Conservation (phyloP, 305 asterid species). For the Lippia alba region DNA sequence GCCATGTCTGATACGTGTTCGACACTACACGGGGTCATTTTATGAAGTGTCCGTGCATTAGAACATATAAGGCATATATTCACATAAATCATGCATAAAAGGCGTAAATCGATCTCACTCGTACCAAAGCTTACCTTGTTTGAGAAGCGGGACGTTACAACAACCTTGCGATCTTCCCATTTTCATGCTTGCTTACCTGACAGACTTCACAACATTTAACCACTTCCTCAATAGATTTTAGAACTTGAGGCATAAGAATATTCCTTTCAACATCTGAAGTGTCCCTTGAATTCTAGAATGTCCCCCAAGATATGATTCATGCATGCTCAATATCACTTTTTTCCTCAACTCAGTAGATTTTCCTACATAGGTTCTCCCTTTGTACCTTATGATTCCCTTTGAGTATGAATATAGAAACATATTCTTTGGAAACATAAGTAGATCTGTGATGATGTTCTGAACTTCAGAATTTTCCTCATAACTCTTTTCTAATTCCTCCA, state of each 20-base stretch:
- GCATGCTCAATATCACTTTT: neutral
- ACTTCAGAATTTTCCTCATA: neutral
- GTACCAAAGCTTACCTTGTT: too few relatives aligned
- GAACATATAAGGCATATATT: too few relatives aligned
- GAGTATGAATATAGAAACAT: too few relatives aligned
- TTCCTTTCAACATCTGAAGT: neutral
- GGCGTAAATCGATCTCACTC: too few relatives aligned
- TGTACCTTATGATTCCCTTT: neutral
- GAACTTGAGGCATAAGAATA: neutral
- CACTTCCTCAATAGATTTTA: neutral
- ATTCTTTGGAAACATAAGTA: too few relatives aligned
- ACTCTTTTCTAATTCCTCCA: neutral
- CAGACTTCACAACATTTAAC: neutral
- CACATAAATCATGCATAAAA: too few relatives aligned
- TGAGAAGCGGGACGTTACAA: too few relatives aligned
- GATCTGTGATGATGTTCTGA: too few relatives aligned
- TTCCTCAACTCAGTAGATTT: neutral
- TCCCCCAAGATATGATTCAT: neutral
- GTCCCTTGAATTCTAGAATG: neutral
- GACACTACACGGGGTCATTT: too few relatives aligned
- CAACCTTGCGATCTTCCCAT: rapidly evolving
- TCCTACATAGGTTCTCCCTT: neutral
- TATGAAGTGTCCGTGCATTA: too few relatives aligned
- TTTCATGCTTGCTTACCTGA: neutral
- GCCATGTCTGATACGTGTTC: too few relatives aligned